phyloP scores from a whole-genome alignment of 148 eudicot genomes.

The Selenicereus undatus region DNA sequence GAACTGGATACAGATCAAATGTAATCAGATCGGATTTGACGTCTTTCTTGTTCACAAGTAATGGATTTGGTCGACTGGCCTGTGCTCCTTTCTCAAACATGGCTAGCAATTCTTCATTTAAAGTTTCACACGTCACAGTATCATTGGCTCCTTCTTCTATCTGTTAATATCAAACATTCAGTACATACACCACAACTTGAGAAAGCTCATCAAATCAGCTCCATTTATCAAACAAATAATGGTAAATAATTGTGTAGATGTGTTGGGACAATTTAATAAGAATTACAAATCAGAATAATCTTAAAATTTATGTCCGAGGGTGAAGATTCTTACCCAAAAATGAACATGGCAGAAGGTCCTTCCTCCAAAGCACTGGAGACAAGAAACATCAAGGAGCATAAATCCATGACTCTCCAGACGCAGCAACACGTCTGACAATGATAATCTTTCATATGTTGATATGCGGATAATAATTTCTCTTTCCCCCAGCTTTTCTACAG shows the following conservation, averaged over 20 bases:
- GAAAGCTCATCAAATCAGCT: background rate
- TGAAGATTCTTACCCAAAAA: slow-evolving; percentile 47
- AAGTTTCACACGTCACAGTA: background rate
- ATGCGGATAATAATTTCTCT: slow-evolving; percentile 44
- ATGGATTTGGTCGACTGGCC: background rate
- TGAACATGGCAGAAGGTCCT: slow-evolving; percentile 55
- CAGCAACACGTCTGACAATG: slow-evolving; percentile 36
- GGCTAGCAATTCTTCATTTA: background rate
- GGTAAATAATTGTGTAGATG: background rate
- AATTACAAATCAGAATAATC: background rate
- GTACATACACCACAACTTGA: background rate
- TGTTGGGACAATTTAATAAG: background rate
- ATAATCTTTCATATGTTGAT: slow-evolving; percentile 31
- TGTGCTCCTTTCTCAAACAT: background rate
- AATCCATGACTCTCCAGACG: slow-evolving; percentile 49
- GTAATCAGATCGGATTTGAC: too few species aligned
- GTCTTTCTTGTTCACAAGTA: too few species aligned
- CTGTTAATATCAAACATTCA: background rate
- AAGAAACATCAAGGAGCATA: slow-evolving; percentile 39
- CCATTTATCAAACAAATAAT: background rate
- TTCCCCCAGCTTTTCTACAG: slow-evolving; percentile 33
- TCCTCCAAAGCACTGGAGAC: slow-evolving; percentile 45
- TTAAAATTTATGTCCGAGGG: too few species aligned
- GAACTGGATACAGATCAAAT: too few species aligned
- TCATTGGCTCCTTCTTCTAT: background rate